Percentiles rank a stretch among this genome's conserved stretches.
Conservation (phyloP, 768 basidiomycete species). For the Fomitopsis pulvina region DNA sequence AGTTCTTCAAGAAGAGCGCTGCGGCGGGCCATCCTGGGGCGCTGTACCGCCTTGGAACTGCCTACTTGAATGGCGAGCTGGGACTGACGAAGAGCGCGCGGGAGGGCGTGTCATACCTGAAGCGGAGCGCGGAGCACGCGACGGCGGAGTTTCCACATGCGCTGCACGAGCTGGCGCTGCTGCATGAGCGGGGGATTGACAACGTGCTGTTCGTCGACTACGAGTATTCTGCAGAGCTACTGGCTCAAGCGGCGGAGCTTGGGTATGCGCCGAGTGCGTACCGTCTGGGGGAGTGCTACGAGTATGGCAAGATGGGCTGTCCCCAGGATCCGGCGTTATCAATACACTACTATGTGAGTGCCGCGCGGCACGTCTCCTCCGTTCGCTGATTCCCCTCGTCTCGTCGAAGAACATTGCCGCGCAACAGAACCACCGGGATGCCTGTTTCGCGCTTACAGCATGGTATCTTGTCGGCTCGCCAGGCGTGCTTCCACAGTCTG, state of each 20-base stretch:
- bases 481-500: conserved; percentile 94
- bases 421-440: conserved; percentile 93
- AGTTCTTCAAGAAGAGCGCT: conserved; percentile 91
- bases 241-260: conserved; percentile 93
- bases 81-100: conserved; percentile 80
- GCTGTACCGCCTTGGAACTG: conserved; percentile 94
- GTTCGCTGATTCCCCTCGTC: conserved; percentile 2
- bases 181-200: conserved; percentile 97
- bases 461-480: conserved; percentile 99
- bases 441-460: conserved; percentile 95
- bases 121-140: conserved; percentile 90
- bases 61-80: conserved; percentile 93
- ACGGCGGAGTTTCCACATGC: conserved; percentile 97
- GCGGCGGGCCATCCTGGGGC: conserved; percentile 90
- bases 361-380: neutral
- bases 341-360: conserved; percentile 97
- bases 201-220: conserved; percentile 96
- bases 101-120: conserved; percentile 98
- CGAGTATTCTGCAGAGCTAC: conserved; percentile 89
- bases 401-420: conserved; percentile 87
- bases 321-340: conserved; percentile 95
- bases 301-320: conserved; percentile 98
- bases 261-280: conserved; percentile 96
- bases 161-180: conserved; percentile 85
- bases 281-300: conserved; percentile 95